Evolutionary conservation across 345 rosid species (phyloP).

Genomic region (Eucalyptus sp.): DNA sequence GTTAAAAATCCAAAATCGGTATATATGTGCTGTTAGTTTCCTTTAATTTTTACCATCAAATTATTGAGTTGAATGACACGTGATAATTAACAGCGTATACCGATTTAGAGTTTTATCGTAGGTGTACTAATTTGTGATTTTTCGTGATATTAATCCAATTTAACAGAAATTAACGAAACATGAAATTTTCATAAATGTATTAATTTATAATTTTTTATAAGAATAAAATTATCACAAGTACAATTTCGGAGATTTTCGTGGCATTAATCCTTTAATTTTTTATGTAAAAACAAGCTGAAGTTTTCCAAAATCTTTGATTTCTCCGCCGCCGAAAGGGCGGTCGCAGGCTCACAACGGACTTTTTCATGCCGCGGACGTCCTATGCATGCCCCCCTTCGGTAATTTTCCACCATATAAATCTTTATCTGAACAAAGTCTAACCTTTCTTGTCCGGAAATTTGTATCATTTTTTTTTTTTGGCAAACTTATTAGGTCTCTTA

Average conservation of each 20-base stretch:
- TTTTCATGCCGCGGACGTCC: neutral
- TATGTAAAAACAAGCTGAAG: neutral
- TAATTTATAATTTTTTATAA: no score
- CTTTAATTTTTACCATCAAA: rapidly evolving
- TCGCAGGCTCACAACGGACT: neutral
- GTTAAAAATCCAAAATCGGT: rapidly evolving
- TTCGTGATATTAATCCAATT: rapidly evolving
- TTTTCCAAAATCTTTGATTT: neutral
- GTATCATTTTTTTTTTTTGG: neutral
- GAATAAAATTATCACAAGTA: no score
- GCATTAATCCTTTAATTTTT: no score
- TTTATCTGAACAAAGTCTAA: neutral
- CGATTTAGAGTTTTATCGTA: no score
- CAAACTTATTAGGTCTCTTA: neutral
- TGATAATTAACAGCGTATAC: rapidly evolving
- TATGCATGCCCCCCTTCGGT: neutral
- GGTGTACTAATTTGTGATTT: no score
- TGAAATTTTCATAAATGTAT: no score
- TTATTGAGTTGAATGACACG: rapidly evolving
- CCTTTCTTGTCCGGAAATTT: neutral
- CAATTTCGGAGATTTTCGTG: rapidly evolving
- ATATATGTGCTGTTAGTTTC: rapidly evolving
- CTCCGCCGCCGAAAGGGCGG: neutral
- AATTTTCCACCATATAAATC: neutral
- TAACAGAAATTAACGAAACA: no score